These are phyloP conservation scores for Dicorynia guianensis DNA, from an alignment of 306 rosid genomes.

Conservation along the genomic window DNA sequence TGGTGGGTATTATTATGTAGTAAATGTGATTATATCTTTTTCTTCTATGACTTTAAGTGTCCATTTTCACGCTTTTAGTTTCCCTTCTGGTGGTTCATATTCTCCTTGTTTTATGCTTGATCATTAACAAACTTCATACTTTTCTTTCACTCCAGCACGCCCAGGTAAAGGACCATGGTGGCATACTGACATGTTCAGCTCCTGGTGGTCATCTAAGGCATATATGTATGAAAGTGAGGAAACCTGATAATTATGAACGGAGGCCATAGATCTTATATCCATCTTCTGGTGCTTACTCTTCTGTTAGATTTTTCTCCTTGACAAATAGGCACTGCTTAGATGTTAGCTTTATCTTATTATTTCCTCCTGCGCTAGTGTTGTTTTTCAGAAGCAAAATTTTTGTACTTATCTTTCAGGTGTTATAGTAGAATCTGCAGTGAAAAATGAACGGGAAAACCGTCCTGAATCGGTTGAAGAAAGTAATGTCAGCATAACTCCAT, in stretches of 20 bases:
- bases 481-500: background rate
- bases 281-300: constrained; percentile 1
- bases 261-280: background rate
- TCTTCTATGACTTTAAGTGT: background rate
- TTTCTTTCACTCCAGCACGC: background rate
- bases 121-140: background rate
- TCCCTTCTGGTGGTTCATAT: background rate
- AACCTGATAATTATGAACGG: background rate
- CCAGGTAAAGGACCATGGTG: background rate
- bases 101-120: background rate
- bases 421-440: background rate
- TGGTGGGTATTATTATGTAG: constrained; percentile 2
- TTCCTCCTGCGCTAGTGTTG: background rate
- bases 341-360: constrained; percentile 24
- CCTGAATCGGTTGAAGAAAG: constrained; percentile 4
- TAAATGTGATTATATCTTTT: background rate
- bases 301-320: background rate
- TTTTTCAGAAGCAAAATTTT: constrained; percentile 22
- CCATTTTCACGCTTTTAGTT: background rate
- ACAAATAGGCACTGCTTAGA: constrained; percentile 9
- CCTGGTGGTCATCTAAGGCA: background rate
- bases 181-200: constrained; percentile 14
- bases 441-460: constrained; percentile 9
- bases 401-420: constrained; percentile 19
- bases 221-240: constrained; percentile 20